Base-by-base conservation (phyloP, 805 yeast species). In the Pichia eremophila region DNA sequence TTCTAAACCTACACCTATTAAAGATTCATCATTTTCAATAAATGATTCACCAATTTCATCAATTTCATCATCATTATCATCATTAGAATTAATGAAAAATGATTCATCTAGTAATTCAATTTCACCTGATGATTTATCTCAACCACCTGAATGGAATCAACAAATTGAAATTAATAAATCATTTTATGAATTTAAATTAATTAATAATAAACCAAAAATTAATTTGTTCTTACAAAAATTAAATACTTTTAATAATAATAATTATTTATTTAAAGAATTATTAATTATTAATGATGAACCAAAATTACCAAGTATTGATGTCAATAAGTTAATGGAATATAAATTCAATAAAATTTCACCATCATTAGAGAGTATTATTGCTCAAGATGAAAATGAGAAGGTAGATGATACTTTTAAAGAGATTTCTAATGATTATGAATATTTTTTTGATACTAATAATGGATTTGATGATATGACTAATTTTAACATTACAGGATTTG, bases 131-230 rank as follows among this genome's bases (percentile, higher is more conserved):
- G 36, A 34, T 34, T 14, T 9, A 8, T 36, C 22, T 17, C 22
- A 17, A 17, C 78, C 78, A 8, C 77, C 77, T 4, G 79, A 75
- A 50, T 57, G 78, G 36, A 60, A 43, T n/a, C 27, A 44, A 34
- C 28, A 44, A 64, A 40, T 62, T 59, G 41, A 56, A 54, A 39
- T 55, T 57, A 6, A 57, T 57, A 47, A 39, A 18, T 54, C 57
- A 7, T 8, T 17, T 6, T 64, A 47, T 52, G 60, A 60, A 48
- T 64, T 63, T 44, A 58, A 53, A 39, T 43, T 64, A 18, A 55
- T 57, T 6, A 50, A 48, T 39, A 56, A 63, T 44, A 66, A 61
- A 11, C 6, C 18, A 8, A 63, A 60, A 41, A 34, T 62, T 6
- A 54, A 49, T 36, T 39, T 46, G 2, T 48, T 51, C 19, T 29